Conservation (phyloP, 345 rosid species). For the Pistacia atlantica region DNA sequence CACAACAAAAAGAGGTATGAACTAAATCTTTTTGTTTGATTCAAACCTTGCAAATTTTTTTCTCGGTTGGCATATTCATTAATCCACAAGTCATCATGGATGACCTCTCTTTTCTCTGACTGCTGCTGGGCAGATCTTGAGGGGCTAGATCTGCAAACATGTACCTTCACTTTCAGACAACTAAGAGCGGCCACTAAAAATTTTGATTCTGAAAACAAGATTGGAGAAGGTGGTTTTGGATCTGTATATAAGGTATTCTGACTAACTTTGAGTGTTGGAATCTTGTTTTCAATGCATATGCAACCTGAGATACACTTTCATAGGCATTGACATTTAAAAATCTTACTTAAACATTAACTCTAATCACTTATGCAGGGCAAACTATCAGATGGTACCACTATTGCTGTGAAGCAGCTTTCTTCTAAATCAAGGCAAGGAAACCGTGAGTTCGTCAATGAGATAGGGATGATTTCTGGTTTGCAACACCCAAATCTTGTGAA, state of each 20-base stretch:
- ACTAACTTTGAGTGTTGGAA: neutral
- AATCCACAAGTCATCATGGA: neutral
- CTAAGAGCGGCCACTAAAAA: constrained; percentile 45
- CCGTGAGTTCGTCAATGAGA: constrained; percentile 70
- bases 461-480: constrained; percentile 63
- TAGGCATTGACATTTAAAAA: too few relatives aligned
- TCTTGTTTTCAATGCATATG: neutral
- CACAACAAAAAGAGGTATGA: constrained; percentile 25
- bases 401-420: constrained; percentile 79
- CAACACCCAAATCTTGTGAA: constrained; percentile 77
- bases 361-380: constrained; percentile 29
- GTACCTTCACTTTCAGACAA: constrained; percentile 39
- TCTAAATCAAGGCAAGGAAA: constrained; percentile 73
- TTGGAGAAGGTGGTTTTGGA: constrained; percentile 61
- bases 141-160: constrained; percentile 39
- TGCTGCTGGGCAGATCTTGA: constrained; percentile 8
- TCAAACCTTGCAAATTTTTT: neutral
- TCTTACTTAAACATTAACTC: neutral
- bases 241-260: constrained; percentile 43
- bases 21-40: neutral
- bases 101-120: neutral
- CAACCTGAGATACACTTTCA: too few relatives aligned
- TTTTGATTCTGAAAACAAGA: constrained; percentile 38
- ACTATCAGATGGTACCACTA: constrained; percentile 53
- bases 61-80: neutral